These are phyloP conservation scores for Coprinopsis strossmayeri DNA, from an alignment of 768 basidiomycete genomes.

Conservation along the genomic window DNA sequence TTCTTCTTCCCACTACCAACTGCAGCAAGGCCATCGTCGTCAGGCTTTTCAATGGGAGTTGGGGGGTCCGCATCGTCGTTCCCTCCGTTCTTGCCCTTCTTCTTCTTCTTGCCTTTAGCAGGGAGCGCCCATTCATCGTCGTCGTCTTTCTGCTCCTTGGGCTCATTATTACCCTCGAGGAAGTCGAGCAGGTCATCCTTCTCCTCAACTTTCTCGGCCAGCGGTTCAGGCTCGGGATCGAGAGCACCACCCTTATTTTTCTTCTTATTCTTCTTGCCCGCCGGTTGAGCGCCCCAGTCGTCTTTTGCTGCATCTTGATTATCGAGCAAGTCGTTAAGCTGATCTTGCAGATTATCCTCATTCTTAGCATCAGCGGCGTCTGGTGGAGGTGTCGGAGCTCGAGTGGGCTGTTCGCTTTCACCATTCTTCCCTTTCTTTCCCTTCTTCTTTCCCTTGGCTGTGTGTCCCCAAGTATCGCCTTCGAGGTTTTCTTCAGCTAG, in stretches of 20 bases:
- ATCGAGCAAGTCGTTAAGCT: slow-evolving; percentile 4
- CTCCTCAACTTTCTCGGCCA: background rate
- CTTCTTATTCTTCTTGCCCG: background rate
- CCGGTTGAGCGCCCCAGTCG: background rate
- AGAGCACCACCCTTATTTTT: background rate
- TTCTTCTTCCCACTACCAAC: slow-evolving; percentile 3
- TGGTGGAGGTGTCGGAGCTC: background rate
- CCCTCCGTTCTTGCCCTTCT: background rate
- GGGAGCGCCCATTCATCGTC: slow-evolving; percentile 7
- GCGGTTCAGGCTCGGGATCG: background rate
- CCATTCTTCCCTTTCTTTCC: slow-evolving; percentile 3
- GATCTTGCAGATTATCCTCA: background rate
- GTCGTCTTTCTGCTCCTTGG: background rate
- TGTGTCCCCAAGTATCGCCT: background rate
- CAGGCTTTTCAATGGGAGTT: background rate
- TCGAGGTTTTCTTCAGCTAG: background rate
- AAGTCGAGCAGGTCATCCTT: background rate
- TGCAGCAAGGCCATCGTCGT: background rate
- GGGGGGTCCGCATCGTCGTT: background rate
- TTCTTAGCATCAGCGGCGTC: background rate
- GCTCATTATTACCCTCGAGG: background rate
- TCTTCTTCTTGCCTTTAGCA: slow-evolving; percentile 6
- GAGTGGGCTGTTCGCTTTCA: background rate
- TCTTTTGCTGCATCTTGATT: background rate
- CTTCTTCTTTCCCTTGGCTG: slow-evolving; percentile 2